Percentiles rank a stretch among this genome's conserved stretches.
Conservation (phyloP, 2,329 filamentous ascomycete genomes). For the Sporothrix pallida region DNA sequence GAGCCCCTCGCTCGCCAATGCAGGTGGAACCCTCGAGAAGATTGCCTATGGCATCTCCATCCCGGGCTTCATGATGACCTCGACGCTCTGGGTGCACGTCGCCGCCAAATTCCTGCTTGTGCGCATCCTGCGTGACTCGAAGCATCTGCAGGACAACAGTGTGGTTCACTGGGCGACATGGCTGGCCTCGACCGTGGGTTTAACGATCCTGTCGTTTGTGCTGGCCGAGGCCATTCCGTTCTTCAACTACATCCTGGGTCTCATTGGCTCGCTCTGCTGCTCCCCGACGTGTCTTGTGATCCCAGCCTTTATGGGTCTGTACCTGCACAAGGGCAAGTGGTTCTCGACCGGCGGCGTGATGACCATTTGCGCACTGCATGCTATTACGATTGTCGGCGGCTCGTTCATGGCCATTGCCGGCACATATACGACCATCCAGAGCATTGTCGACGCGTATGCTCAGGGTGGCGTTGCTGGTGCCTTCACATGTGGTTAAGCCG, state of each 20-base stretch:
- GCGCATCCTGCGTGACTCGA: constrained; percentile 43
- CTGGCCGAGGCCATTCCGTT: constrained; percentile 38
- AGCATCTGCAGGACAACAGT: constrained; percentile 44
- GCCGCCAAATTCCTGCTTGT: constrained; percentile 40
- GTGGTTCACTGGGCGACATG: constrained; percentile 44
- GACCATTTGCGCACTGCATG: constrained; percentile 35
- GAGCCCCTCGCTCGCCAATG: constrained; percentile 65
- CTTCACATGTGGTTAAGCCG: constrained; percentile 37
- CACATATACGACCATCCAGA: constrained; percentile 42
- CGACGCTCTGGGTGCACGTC: constrained; percentile 37
- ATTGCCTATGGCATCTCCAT: constrained; percentile 61
- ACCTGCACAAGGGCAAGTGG: constrained; percentile 35
- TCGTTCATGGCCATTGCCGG: constrained; percentile 41
- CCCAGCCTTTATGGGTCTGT: constrained; percentile 41
- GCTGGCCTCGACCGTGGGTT: constrained; percentile 34
- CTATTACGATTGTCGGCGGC: constrained; percentile 38
- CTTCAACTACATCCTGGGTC: constrained; percentile 38
- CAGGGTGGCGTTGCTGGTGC: constrained; percentile 38
- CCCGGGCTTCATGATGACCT: constrained; percentile 39
- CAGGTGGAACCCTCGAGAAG: constrained; percentile 64
- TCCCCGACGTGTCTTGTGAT: constrained; percentile 42
- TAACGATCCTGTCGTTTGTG: constrained; percentile 35
- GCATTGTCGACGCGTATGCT: constrained; percentile 41
- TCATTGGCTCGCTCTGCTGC: constrained; percentile 39
- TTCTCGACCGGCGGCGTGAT: constrained; percentile 32